A percentile compares a stretch with the other conserved stretches of the same genome.
Conservation (phyloP, 768 basidiomycete species). For the Termitomyces sp. region DNA sequence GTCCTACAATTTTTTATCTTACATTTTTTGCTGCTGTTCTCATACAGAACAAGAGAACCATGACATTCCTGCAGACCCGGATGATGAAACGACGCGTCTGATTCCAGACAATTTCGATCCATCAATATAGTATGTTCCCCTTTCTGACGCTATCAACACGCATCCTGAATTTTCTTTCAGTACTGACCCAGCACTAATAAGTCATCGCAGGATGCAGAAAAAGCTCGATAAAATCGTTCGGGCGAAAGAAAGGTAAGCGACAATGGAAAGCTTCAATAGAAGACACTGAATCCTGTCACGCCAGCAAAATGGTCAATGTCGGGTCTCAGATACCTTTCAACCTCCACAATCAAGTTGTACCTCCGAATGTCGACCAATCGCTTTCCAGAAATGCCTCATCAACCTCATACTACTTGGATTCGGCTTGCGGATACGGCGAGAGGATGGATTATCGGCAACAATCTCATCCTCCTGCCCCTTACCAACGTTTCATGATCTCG, state of each 20-base stretch:
- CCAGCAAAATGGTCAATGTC: conserved; percentile 72
- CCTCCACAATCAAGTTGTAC: conserved; percentile 35
- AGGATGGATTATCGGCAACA: conserved; percentile 10
- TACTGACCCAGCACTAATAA: conserved; percentile 25
- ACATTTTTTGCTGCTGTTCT: conserved; percentile 22
- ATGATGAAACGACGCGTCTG: conserved; percentile 25
- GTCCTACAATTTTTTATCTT: conserved; percentile 16
- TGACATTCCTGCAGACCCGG: conserved; percentile 4
- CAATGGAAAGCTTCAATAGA: not conserved
- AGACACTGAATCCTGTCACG: not conserved
- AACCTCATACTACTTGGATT: conserved; percentile 16
- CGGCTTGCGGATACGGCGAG: conserved; percentile 12
- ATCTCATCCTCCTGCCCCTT: conserved; percentile 11
- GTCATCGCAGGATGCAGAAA: conserved; percentile 48
- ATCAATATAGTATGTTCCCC: conserved; percentile 19
- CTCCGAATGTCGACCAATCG: conserved; percentile 20
- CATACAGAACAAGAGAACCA: conserved; percentile 3
- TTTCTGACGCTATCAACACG: not conserved
- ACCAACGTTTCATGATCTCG: conserved; percentile 10
- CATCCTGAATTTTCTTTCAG: conserved; percentile 6
- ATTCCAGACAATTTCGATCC: conserved; percentile 25
- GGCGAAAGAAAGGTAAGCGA: conserved; percentile 52
- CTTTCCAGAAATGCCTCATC: conserved; percentile 23
- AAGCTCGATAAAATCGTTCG: conserved; percentile 54
- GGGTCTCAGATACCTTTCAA: conserved; percentile 58